Conservation (phyloP, 2,329 filamentous ascomycete species). For the Nakataea oryzae region DNA sequence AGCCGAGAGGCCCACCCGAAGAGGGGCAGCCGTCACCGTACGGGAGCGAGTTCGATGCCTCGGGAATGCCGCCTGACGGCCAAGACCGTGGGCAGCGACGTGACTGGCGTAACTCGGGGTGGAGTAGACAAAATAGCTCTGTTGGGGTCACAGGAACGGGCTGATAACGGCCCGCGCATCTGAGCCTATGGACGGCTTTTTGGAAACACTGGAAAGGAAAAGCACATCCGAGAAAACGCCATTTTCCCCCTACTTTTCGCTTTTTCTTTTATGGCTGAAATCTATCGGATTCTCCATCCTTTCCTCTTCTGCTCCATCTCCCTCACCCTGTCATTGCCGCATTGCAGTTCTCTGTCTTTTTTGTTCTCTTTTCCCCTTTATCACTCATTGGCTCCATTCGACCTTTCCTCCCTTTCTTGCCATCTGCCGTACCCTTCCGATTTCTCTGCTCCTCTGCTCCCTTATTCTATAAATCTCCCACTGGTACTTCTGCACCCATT, state of each 20-base stretch:
- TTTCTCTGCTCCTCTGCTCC: not conserved
- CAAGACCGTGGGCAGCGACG: slow-evolving; percentile 33
- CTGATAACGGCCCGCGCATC: slow-evolving; percentile 10
- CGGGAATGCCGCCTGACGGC: slow-evolving; percentile 23
- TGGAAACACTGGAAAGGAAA: not conserved
- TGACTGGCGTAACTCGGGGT: slow-evolving; percentile 49
- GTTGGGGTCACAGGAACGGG: slow-evolving; percentile 36
- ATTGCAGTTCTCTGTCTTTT: not conserved
- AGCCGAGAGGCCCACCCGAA: slow-evolving; percentile 33
- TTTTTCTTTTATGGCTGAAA: not conserved
- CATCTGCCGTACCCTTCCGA: no score
- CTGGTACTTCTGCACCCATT: not conserved
- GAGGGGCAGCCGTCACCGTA: slow-evolving; percentile 34
- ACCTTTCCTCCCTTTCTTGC: no score
- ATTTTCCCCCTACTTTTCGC: no score
- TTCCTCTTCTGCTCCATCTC: not conserved
- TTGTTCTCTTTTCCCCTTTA: not conserved
- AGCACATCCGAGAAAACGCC: not conserved
- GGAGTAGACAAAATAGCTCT: slow-evolving; percentile 37
- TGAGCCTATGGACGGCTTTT: not conserved
- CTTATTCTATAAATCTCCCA: not conserved
- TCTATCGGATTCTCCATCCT: not conserved
- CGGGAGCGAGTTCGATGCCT: slow-evolving; percentile 31
- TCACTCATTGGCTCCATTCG: no score
- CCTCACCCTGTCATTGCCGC: not conserved